Evolutionary conservation across 441 rosid genomes (phyloP), one percentile per base, ranked within the genome.

Genomic region (Syzygium malaccense): DNA sequence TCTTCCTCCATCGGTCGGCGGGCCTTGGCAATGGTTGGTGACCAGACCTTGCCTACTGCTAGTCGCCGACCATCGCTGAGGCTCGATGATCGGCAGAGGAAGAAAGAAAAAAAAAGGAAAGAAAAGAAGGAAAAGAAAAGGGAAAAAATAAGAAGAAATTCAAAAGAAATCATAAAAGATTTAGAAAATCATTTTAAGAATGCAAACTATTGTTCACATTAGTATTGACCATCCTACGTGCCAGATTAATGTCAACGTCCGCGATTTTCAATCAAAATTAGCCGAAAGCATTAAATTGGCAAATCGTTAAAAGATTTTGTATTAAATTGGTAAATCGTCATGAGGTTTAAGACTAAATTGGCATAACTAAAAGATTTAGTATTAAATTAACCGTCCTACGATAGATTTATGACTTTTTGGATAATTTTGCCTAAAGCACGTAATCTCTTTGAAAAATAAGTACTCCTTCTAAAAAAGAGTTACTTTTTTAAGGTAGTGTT

Each of bases 1-100:
- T 64, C 23, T 64, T 64, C 20, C 3, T 64, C 12, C 12, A 2
- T 5, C 23, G 4, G 7, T 30, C 41, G 1, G 12, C 23, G 0
- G 4, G 17, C 41, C 0, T 64, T 1, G 41, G 32, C 0, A 3
- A 64, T 30, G 12, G 32, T 0, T 0, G 32, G 12, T 14, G 10
- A n/a, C 33, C 23, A 30, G 7, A 37, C 75, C 23, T 64, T 10
- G 1, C 23, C 11, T 64, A 7, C 17, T 37, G 41, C 33, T 0
- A 2, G 0, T 30, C 17, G 15, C 5, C 0, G 4, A 1, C 71
- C 1, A 7, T 15, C 5, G 3, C 11, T 0, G 0, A 64, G 20
- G 55, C 4, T 53, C 6, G 0, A 4, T 4, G 14, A 2, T 7
- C 20, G 3, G 17, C 5, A 4, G 3, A 15, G 20, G 71, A 15